Evolutionary conservation across 352 stramenopile genomes (phyloP), one percentile per base, ranked within the genome.

Genomic region (Globisporangium cystogenes): DNA sequence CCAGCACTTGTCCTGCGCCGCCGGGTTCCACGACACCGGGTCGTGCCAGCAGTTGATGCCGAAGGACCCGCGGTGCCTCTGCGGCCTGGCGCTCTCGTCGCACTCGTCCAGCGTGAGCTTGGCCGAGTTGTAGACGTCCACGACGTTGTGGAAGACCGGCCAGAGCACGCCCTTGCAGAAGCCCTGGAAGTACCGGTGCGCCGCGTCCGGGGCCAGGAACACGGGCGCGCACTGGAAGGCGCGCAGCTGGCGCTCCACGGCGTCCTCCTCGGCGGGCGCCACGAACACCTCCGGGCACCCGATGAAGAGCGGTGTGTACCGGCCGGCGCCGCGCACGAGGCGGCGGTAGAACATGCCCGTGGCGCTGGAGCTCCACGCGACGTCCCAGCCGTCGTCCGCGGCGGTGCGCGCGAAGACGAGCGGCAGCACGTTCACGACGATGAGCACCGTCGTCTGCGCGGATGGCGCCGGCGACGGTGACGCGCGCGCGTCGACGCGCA

Each of bases 81-180:
- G 35, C 20, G 48, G 27, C 6, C 27, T 18, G 10, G 15, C 16
- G 26, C 16, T 21, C 14, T 26, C n/a, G 26, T 26, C 26, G 58
- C 29, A 66, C 20, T 74, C 67, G 55, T 90, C 82, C 16, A 90
- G 64, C 36, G 70, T 60, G 21, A 90, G 67, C 59, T 86, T 64
- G 20, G 81, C 79, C 39, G 76, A 85, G 55, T 90, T 90, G 67
- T 99, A 99, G 1, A 99, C 93, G 55, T 98, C 96, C 33, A 97
- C 86, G 6, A 98, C 88, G 66, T 98, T 98, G 72, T 99, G 96
- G 59, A 99, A 93, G 29, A 98, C 82, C 1, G 96, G 95, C 96
- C 96, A 99, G 16, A 99, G 81, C n/a, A 98, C 83, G 45, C 94
- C 92, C 66, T 99, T 98, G 74, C 96, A 99, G 64, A 98, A 99